Evolutionary conservation across 208 protist species (phyloP).

Genomic region (Leishmania mexicana): DNA sequence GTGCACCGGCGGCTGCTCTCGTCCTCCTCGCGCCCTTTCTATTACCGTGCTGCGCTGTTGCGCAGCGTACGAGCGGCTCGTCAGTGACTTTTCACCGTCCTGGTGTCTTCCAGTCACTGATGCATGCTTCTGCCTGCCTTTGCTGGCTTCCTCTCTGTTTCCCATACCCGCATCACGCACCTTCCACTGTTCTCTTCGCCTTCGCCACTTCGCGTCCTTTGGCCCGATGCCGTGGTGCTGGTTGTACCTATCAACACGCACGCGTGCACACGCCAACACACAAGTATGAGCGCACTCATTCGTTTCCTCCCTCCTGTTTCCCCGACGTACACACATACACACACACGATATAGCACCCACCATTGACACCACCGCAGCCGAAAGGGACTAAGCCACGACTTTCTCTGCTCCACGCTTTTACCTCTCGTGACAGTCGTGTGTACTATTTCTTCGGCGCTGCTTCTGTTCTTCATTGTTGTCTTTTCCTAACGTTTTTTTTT

Average conservation of each 20-base stretch:
- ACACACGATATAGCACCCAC: not conserved
- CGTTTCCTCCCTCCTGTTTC: not conserved
- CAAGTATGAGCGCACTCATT: not conserved
- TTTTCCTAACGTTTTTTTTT: slow-evolving; percentile 1
- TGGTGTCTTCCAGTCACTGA: not conserved
- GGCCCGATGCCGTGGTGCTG: not conserved
- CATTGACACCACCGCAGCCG: not conserved
- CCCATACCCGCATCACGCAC: not conserved
- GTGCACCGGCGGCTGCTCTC: not conserved
- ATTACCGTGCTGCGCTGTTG: not conserved
- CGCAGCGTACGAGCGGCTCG: not conserved
- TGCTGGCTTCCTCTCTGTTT: not conserved
- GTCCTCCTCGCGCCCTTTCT: not conserved
- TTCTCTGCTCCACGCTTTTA: not conserved
- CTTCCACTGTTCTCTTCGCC: not conserved
- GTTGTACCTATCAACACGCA: too few relatives aligned
- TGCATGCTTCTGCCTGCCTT: not conserved
- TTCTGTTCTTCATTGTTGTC: not conserved
- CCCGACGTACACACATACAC: not conserved
- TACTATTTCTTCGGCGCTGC: not conserved
- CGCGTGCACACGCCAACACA: not conserved
- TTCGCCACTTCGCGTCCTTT: not conserved
- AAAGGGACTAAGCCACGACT: not conserved
- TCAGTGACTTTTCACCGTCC: not conserved
- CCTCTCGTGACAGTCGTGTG: not conserved